Evolutionary conservation across 306 rosid genomes (phyloP), one percentile per base, ranked within the genome.

Genomic region (Medicago arabica): DNA sequence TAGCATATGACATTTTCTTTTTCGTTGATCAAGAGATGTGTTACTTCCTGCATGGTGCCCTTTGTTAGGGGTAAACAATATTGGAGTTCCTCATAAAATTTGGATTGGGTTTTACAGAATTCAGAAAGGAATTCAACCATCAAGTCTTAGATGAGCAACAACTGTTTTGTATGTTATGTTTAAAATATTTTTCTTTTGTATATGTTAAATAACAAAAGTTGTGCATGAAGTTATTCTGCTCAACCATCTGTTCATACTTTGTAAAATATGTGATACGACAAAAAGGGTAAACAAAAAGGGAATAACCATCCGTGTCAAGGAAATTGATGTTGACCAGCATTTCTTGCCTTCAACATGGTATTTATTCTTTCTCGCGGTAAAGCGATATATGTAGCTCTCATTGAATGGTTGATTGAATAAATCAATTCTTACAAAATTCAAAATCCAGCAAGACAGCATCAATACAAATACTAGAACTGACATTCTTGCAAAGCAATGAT

Each of bases 151-250:
- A 28, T 58, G 75, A 76, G 78, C 51, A 74, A 51, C 61, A 50
- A 46, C 6, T 49, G 78, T 79, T 82, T 69, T 82, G 79, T 75
- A 58, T 43, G 59, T 76, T 40, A 79, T 62, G 47, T 58, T 78
- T 3, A 19, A 60, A 19, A 46, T 25, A 15, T 25, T 34, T 72
- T 84, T 62, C 1, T 66, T 80, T 80, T 76, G 83, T 85, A 81
- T 53, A 71, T 83, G 54, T 67, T 23, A 81, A 72, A 58, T 55
- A 64, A 58, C 72, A 50, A 69, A 60, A 16, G 40, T 78, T 82
- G 78, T 76, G 21, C 61, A 38, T 12, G n/a, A 81, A 54, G 36
- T 75, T 43, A 21, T 55, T 63, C 3, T 41, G 70, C 63, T 55
- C 71, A 72, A 84, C 17, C 71, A 62, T 66, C 21, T 62, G 7